phyloP scores from a whole-genome alignment of 1,284 basidiomycete species.

The Earliella scabrosa region DNA sequence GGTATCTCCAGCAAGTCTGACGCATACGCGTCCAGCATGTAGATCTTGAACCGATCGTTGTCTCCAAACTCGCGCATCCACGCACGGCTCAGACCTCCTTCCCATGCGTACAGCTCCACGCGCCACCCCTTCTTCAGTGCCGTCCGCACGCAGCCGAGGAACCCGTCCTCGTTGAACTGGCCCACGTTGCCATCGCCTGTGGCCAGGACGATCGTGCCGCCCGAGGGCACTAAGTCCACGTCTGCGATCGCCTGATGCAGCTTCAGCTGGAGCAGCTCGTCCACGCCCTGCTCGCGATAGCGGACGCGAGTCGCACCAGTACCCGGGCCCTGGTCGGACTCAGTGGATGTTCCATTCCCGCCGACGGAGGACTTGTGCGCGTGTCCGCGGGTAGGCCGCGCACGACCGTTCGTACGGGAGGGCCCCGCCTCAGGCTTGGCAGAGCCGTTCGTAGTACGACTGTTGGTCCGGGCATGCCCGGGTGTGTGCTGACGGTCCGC shows the following conservation, averaged over 20 bases:
- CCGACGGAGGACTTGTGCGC: slow-evolving; percentile 26
- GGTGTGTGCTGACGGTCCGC: slow-evolving; percentile 46
- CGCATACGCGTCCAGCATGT: slow-evolving; percentile 37
- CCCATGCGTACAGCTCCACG: slow-evolving; percentile 88
- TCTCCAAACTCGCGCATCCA: slow-evolving; percentile 73
- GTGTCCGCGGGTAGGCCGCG: slow-evolving; percentile 21
- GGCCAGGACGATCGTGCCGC: slow-evolving; percentile 82
- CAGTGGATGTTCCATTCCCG: slow-evolving; percentile 24
- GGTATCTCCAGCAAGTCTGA: slow-evolving; percentile 37
- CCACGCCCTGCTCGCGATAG: slow-evolving; percentile 85
- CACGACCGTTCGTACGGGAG: slow-evolving; percentile 13
- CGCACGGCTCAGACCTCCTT: slow-evolving; percentile 72
- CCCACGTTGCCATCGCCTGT: slow-evolving; percentile 90
- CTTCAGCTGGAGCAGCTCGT: slow-evolving; percentile 87
- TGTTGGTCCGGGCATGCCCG: slow-evolving; percentile 6
- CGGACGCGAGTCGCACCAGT: slow-evolving; percentile 42
- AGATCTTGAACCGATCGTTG: slow-evolving; percentile 36
- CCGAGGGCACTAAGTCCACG: slow-evolving; percentile 60
- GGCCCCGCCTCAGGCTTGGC: slow-evolving; percentile 12
- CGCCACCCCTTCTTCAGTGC: slow-evolving; percentile 86
- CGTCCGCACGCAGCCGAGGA: slow-evolving; percentile 80
- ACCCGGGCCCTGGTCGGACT: slow-evolving; percentile 7
- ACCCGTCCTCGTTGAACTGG: slow-evolving; percentile 88
- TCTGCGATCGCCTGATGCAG: slow-evolving; percentile 81
- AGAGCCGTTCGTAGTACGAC: slow-evolving; percentile 13